A percentile compares a stretch with the other conserved stretches of the same genome.
Evolutionary conservation across 2,329 filamentous ascomycete species (phyloP).

Genomic region (Aspergillus vadensis): DNA sequence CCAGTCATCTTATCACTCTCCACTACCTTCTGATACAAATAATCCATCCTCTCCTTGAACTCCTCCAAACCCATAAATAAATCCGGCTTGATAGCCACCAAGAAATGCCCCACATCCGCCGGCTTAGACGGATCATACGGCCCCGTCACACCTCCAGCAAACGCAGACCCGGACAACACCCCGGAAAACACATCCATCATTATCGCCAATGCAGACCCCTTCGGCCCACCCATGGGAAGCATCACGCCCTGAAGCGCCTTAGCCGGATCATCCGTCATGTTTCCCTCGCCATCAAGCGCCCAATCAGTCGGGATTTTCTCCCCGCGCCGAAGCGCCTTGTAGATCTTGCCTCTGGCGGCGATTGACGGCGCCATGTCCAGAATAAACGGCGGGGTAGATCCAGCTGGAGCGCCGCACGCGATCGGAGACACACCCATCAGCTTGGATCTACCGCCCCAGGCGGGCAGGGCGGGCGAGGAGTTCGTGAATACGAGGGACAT

Average conservation of each 20-base stretch:
- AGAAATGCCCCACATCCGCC: slow-evolving; percentile 73
- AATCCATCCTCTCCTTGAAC: slow-evolving; percentile 64
- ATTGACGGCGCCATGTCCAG: slow-evolving; percentile 51
- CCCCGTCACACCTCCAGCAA: slow-evolving; percentile 73
- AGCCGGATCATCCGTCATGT: slow-evolving; percentile 69
- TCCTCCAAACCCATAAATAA: slow-evolving; percentile 71
- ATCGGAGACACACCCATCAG: slow-evolving; percentile 75
- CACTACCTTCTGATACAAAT: slow-evolving; percentile 58
- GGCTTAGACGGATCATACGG: slow-evolving; percentile 72
- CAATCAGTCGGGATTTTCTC: slow-evolving; percentile 58
- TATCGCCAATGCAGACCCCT: slow-evolving; percentile 73
- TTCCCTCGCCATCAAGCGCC: slow-evolving; percentile 72
- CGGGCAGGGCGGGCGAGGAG: slow-evolving; percentile 70
- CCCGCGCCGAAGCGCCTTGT: slow-evolving; percentile 46
- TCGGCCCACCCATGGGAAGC: slow-evolving; percentile 83
- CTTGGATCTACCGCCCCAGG: slow-evolving; percentile 68
- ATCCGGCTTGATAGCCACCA: slow-evolving; percentile 72
- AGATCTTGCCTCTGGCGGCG: slow-evolving; percentile 50
- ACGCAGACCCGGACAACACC: slow-evolving; percentile 72
- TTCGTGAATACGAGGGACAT: slow-evolving; percentile 73
- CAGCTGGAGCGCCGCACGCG: slow-evolving; percentile 72
- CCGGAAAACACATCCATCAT: slow-evolving; percentile 93
- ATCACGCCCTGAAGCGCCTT: slow-evolving; percentile 75
- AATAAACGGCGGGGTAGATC: slow-evolving; percentile 60
- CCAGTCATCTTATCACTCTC: slow-evolving; percentile 55